phyloP scores from a whole-genome alignment of 192 early-diverging fungal genomes.

The Rhizoclosmatium globosum region DNA sequence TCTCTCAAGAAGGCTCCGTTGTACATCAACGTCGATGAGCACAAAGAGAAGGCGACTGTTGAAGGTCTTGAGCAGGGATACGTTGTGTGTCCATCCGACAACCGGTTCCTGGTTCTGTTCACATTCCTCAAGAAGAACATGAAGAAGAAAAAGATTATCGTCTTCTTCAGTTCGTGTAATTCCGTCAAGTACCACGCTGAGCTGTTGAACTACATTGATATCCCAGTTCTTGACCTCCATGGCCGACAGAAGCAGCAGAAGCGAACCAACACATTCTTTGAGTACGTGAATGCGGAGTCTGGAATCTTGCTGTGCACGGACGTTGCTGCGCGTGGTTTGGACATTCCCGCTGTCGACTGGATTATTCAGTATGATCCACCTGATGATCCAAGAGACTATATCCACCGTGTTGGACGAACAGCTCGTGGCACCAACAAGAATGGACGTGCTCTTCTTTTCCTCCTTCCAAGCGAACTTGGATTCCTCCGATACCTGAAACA shows the following conservation, averaged over 20 bases:
- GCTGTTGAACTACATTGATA: constrained; percentile 45
- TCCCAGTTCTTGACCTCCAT: constrained; percentile 69
- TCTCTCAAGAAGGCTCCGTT: constrained; percentile 95
- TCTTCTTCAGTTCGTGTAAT: constrained; percentile 98
- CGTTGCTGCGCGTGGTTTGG: constrained; percentile 96
- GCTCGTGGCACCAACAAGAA: constrained; percentile 91
- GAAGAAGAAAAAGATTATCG: constrained; percentile 99
- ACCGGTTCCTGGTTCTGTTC: constrained; percentile 37
- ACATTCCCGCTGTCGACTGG: constrained; percentile 89
- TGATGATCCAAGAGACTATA: constrained; percentile 90
- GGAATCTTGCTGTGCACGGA: constrained; percentile 96
- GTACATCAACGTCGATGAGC: constrained; percentile 99
- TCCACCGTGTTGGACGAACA: constrained; percentile 97
- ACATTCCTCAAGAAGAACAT: constrained; percentile 94
- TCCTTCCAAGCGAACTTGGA: constrained; percentile 84
- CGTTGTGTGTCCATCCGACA: constrained; percentile 93
- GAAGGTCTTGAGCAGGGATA: constrained; percentile 98
- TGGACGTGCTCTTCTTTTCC: constrained; percentile 85
- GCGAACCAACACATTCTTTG: constrained; percentile 91
- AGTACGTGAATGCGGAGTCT: constrained; percentile 48
- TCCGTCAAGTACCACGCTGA: constrained; percentile 95
- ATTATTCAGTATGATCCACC: constrained; percentile 98
- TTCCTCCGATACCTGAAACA: constrained; percentile 97
- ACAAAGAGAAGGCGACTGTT: constrained; percentile 93
- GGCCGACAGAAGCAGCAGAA: constrained; percentile 62